Percentiles rank a stretch among this genome's conserved stretches.
These are phyloP conservation scores for Truncatella angustata DNA, from an alignment of 2,329 filamentous ascomycete species.

Conservation along the genomic window DNA sequence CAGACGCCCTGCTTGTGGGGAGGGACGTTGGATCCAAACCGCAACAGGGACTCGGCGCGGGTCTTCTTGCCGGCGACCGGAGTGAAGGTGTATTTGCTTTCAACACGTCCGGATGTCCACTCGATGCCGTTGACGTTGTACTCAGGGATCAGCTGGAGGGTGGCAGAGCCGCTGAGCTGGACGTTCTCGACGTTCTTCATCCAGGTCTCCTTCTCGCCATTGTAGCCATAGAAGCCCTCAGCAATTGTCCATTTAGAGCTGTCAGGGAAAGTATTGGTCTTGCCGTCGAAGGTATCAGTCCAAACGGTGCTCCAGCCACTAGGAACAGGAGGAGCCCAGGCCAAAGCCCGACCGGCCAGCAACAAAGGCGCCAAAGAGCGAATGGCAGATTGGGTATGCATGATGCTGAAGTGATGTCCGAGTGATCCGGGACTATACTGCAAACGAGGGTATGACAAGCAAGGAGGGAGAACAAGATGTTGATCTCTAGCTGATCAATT, in stretches of 20 bases:
- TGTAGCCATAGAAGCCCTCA: conserved; percentile 7
- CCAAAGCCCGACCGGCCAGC: not conserved
- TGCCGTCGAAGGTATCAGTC: not conserved
- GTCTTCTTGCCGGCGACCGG: conserved; percentile 45
- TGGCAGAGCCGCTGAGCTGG: conserved; percentile 11
- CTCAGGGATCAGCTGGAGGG: conserved; percentile 12
- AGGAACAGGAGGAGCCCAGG: conserved; percentile 6
- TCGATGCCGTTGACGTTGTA: conserved; percentile 32
- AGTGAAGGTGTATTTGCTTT: conserved; percentile 46
- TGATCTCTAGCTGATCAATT: not conserved
- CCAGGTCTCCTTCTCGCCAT: conserved; percentile 10
- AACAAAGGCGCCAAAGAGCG: not conserved
- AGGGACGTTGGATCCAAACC: conserved; percentile 40
- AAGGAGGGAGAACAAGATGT: not conserved
- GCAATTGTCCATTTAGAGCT: conserved; percentile 2
- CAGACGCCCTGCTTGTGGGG: conserved; percentile 51
- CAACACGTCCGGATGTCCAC: conserved; percentile 57
- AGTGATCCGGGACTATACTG: not conserved
- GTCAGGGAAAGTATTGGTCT: not conserved
- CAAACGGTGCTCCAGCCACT: not conserved
- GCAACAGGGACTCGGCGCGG: conserved; percentile 43
- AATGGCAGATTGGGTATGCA: not conserved
- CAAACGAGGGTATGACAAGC: not conserved
- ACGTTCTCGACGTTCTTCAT: conserved; percentile 5
- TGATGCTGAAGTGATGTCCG: not conserved